Conservation (phyloP, 495 filamentous ascomycete genomes). For the Neurospora tetrasperma region DNA sequence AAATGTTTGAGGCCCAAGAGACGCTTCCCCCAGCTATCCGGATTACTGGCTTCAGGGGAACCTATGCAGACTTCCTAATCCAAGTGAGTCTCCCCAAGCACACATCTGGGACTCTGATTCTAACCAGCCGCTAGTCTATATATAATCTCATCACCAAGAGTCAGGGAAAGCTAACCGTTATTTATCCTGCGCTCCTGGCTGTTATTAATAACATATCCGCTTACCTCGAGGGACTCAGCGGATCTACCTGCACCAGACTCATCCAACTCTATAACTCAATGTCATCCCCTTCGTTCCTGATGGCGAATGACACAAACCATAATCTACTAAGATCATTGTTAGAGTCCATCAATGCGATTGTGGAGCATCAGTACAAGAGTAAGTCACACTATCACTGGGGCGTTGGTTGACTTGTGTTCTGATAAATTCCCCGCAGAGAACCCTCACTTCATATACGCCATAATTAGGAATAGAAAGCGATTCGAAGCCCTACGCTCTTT, state of each 20-base stretch:
- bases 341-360: slow-evolving; percentile 81
- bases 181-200: slow-evolving; percentile 86
- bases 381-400: slow-evolving; percentile 9
- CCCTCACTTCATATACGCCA: slow-evolving; percentile 66
- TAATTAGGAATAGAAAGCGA: slow-evolving; percentile 68
- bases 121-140: slow-evolving; percentile 58
- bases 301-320: slow-evolving; percentile 93
- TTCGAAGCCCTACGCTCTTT: slow-evolving; percentile 87
- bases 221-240: slow-evolving; percentile 65
- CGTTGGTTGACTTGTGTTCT: slow-evolving; percentile 10
- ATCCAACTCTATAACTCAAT: slow-evolving; percentile 87
- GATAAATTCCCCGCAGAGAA: slow-evolving; percentile 50
- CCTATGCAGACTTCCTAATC: slow-evolving; percentile 89
- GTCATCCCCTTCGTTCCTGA: slow-evolving; percentile 89
- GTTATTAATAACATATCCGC: slow-evolving; percentile 89
- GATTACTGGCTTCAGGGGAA: slow-evolving; percentile 74
- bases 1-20: slow-evolving; percentile 80
- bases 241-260: slow-evolving; percentile 67
- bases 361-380: slow-evolving; percentile 89
- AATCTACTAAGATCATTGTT: slow-evolving; percentile 69
- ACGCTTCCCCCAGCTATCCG: slow-evolving; percentile 72
- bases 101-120: background rate
- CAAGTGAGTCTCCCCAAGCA: slow-evolving; percentile 50
- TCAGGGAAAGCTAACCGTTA: slow-evolving; percentile 81
- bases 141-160: slow-evolving; percentile 85